Evolutionary conservation across 768 basidiomycete species (phyloP).

Genomic region (Tylopilus plumbeoviolaceoides): DNA sequence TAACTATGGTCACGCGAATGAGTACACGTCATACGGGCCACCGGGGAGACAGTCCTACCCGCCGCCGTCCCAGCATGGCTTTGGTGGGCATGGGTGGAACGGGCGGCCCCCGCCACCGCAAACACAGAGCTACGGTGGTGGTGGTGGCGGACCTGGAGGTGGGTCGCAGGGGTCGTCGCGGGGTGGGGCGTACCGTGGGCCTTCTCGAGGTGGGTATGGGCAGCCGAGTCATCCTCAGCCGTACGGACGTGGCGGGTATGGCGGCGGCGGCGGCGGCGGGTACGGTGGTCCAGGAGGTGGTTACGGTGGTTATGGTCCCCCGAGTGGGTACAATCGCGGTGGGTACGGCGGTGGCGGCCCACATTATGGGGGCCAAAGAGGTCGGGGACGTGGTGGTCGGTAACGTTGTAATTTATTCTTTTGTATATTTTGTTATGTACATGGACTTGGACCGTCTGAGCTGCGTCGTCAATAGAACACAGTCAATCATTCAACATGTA

Average conservation of each 20-base stretch:
- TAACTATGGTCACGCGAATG: constrained; percentile 14
- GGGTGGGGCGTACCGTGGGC: constrained; percentile 26
- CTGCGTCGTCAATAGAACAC: no score
- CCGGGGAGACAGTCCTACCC: constrained; percentile 19
- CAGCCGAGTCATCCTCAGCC: constrained; percentile 17
- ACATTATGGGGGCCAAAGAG: constrained; percentile 33
- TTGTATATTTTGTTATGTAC: constrained; percentile 14
- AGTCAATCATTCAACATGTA: no score
- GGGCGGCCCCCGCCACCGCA: constrained; percentile 29
- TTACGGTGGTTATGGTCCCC: constrained; percentile 32
- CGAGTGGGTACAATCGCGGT: constrained; percentile 33
- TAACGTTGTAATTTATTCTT: constrained; percentile 29
- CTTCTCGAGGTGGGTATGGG: constrained; percentile 25
- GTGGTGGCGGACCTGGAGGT: constrained; percentile 15
- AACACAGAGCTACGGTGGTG: constrained; percentile 29
- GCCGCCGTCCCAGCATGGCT: constrained; percentile 20
- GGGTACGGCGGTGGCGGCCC: constrained; percentile 35
- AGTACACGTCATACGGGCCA: constrained; percentile 22
- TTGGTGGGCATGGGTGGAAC: constrained; percentile 32
- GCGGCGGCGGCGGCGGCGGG: neutral
- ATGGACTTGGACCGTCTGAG: no score
- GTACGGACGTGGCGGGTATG: constrained; percentile 27
- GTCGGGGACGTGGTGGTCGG: constrained; percentile 50
- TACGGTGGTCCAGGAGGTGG: constrained; percentile 24
- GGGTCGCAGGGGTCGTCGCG: constrained; percentile 26